Percentiles rank a stretch among this genome's conserved stretches.
Conservation (phyloP, 306 rosid genomes). For the Vigna trinervia region DNA sequence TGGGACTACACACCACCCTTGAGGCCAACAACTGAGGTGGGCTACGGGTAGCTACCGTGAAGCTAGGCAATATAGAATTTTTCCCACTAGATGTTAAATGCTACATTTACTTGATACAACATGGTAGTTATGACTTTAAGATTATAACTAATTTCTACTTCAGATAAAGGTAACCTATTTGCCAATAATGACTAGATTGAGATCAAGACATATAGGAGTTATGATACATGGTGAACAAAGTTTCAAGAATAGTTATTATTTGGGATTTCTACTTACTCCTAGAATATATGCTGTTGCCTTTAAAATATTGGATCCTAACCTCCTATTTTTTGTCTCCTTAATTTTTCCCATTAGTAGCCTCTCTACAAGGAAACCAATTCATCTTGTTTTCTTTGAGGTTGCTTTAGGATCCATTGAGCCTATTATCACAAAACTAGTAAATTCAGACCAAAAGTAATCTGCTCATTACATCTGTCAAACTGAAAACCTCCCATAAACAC, state of each 20-base stretch:
- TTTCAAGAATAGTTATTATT: slow-evolving; percentile 25
- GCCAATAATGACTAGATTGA: slow-evolving; percentile 11
- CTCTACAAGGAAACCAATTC: slow-evolving; percentile 13
- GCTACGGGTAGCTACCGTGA: too few relatives aligned
- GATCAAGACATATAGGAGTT: background rate
- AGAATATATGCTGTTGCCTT: slow-evolving; percentile 18
- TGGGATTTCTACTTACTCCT: background rate
- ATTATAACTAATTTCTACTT: slow-evolving; percentile 11
- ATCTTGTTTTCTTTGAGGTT: slow-evolving; percentile 9
- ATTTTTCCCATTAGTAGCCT: background rate
- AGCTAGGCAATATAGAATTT: too few relatives aligned
- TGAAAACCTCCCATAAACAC: background rate
- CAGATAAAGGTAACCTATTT: slow-evolving; percentile 33
- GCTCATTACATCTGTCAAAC: slow-evolving; percentile 1
- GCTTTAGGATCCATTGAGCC: slow-evolving; percentile 8
- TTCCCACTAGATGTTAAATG: too few relatives aligned
- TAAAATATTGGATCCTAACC: background rate
- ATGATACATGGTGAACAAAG: background rate
- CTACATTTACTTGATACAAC: background rate
- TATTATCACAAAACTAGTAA: slow-evolving; percentile 18
- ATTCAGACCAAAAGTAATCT: background rate
- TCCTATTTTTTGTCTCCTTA: background rate
- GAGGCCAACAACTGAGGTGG: too few relatives aligned
- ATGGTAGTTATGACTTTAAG: slow-evolving; percentile 16
- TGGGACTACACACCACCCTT: too few relatives aligned